These are phyloP conservation scores for Ceriops decandra DNA, from an alignment of 345 rosid genomes.

Conservation along the genomic window DNA sequence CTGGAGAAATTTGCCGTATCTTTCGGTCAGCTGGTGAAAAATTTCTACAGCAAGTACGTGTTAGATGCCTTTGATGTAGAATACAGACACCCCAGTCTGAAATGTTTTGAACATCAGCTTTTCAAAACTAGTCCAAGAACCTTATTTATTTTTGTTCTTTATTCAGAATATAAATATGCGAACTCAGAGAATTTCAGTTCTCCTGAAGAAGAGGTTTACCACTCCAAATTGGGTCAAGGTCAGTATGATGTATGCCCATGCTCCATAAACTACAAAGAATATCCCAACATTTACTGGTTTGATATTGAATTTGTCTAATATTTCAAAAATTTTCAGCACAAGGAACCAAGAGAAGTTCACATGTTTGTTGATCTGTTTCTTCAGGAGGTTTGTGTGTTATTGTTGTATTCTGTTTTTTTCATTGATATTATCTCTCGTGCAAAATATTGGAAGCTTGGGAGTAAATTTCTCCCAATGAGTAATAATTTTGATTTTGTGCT, in stretches of 20 bases:
- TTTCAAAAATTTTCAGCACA: constrained; percentile 59
- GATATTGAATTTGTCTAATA: constrained; percentile 17
- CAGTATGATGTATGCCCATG: constrained; percentile 19
- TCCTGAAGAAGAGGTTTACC: constrained; percentile 84
- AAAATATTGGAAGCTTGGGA: background rate
- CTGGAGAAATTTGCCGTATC: constrained; percentile 79
- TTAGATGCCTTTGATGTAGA: constrained; percentile 12
- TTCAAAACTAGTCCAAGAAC: constrained; percentile 16
- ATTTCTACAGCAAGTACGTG: constrained; percentile 76
- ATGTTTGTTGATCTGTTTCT: constrained; percentile 93
- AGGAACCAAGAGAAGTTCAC: constrained; percentile 98
- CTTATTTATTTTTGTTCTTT: constrained; percentile 16
- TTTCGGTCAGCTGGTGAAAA: constrained; percentile 81
- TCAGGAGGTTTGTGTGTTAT: constrained; percentile 65
- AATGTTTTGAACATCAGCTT: background rate
- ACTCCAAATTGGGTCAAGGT: constrained; percentile 99
- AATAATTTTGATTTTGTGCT: constrained; percentile 15
- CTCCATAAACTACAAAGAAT: constrained; percentile 7
- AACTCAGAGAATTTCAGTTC: constrained; percentile 74
- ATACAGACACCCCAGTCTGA: no score
- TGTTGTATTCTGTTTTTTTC: background rate
- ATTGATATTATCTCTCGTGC: background rate
- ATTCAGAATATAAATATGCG: constrained; percentile 75
- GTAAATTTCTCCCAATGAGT: background rate
- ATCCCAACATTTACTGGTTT: constrained; percentile 11